Conservation (phyloP, 108 stramenopile genomes). For the Seminavis robusta region DNA sequence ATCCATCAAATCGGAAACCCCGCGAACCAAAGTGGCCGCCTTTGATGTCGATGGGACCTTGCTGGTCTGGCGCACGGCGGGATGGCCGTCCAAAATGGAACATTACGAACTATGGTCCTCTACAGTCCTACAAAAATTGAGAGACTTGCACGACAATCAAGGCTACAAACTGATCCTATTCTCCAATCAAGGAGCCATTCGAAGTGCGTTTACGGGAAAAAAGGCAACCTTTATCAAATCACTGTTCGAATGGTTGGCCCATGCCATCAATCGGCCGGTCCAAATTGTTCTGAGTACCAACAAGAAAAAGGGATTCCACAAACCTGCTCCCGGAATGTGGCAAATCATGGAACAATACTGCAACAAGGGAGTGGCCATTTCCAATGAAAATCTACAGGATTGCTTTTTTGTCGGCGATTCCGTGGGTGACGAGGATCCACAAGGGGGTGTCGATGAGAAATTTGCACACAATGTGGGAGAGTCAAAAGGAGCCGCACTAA, state of each 20-base stretch:
- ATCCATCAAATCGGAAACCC: too few species aligned
- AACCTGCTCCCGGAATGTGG: slow-evolving; percentile 69
- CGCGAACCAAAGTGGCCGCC: slow-evolving; percentile 59
- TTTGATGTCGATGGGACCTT: slow-evolving; percentile 83
- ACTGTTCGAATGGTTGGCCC: slow-evolving; percentile 71
- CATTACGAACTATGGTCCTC: slow-evolving; percentile 76
- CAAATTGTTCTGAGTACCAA: slow-evolving; percentile 56
- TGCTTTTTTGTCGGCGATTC: slow-evolving; percentile 85
- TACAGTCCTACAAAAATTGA: slow-evolving; percentile 44
- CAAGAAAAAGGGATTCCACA: slow-evolving; percentile 65
- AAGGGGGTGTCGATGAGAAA: slow-evolving; percentile 60
- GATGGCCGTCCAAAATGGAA: slow-evolving; percentile 47
- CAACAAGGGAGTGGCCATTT: slow-evolving; percentile 32
- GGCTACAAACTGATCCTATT: slow-evolving; percentile 63
- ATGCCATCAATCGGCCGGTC: slow-evolving; percentile 53
- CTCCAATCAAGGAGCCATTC: slow-evolving; percentile 78
- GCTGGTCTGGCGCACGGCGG: slow-evolving; percentile 45
- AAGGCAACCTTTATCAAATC: slow-evolving; percentile 57
- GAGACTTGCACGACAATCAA: slow-evolving; percentile 47
- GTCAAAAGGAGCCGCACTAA: slow-evolving; percentile 18
- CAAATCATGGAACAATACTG: slow-evolving; percentile 36
- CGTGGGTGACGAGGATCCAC: slow-evolving; percentile 49
- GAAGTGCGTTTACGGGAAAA: slow-evolving; percentile 57
- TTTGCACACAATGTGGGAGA: slow-evolving; percentile 66
- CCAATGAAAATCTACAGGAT: slow-evolving; percentile 9